Percentiles rank a stretch among this genome's conserved stretches.
These are phyloP conservation scores for Penicillium sp. DNA, from an alignment of 2,329 filamentous ascomycete species.

Conservation along the genomic window DNA sequence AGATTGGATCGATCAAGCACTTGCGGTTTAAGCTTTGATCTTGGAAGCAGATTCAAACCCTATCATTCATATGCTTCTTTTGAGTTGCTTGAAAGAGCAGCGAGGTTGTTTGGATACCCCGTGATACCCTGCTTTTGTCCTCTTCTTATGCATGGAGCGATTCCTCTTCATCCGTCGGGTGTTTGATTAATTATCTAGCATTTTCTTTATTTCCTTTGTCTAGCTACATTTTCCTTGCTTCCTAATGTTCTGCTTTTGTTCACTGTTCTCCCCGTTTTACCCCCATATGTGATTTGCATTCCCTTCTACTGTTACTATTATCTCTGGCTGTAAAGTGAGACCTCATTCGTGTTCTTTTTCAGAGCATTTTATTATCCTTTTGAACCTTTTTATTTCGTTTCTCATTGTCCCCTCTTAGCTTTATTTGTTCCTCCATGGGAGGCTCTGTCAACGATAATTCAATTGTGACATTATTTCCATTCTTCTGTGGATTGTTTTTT, in stretches of 20 bases:
- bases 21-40: conserved; percentile 17
- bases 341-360: conserved; percentile 18
- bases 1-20: conserved; percentile 18
- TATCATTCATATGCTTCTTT: conserved; percentile 17
- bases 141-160: conserved; percentile 37
- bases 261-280: conserved; percentile 7
- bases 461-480: conserved; percentile 18
- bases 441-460: conserved; percentile 21
- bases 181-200: conserved; percentile 39
- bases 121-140: conserved; percentile 42
- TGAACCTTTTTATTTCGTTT: neutral
- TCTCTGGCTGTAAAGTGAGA: conserved; percentile 30
- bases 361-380: conserved; percentile 17
- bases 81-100: conserved; percentile 30
- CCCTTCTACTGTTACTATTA: conserved; percentile 31
- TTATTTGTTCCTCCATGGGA: conserved; percentile 20
- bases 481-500: conserved; percentile 2
- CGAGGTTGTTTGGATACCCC: conserved; percentile 41
- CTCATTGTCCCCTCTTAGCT: conserved; percentile 14
- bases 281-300: conserved; percentile 19
- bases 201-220: conserved; percentile 33
- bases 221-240: conserved; percentile 28
- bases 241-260: conserved; percentile 17
- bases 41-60: conserved; percentile 11
- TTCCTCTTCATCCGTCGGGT: conserved; percentile 33